Percentiles rank a stretch among this genome's conserved stretches.
Evolutionary conservation across 1,139 yeast genomes (phyloP).

Genomic region (Suhomyces yuchorum): DNA sequence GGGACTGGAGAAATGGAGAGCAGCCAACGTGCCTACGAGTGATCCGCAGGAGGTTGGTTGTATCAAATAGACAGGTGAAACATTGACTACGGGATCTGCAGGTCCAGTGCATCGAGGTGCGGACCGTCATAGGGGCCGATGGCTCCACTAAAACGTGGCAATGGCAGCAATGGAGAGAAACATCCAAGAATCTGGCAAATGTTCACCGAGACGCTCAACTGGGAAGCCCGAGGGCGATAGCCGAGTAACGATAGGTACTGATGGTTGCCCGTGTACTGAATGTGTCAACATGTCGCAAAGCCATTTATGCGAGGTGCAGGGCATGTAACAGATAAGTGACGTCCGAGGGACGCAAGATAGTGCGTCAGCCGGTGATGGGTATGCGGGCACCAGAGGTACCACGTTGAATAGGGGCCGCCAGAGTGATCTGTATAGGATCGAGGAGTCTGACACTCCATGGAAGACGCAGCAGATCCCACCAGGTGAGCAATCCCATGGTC

Average conservation of each 20-base stretch:
- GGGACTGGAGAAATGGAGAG: too few species aligned
- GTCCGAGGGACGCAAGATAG: neutral
- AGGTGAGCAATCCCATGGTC: too few species aligned
- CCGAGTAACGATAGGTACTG: neutral
- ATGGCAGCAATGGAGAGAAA: too few species aligned
- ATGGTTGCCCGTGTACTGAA: neutral
- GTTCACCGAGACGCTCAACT: neutral
- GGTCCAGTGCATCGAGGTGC: too few species aligned
- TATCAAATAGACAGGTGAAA: neutral
- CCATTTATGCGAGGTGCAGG: neutral
- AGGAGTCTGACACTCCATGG: too few species aligned
- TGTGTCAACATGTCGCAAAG: neutral
- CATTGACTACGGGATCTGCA: neutral
- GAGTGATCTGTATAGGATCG: too few species aligned
- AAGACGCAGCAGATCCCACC: too few species aligned
- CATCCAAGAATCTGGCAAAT: neutral
- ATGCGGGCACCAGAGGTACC: too few species aligned
- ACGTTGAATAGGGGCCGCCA: neutral
- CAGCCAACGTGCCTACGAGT: too few species aligned
- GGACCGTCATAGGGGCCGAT: too few species aligned
- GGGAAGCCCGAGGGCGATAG: neutral
- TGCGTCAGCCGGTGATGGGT: neutral
- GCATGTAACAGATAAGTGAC: neutral
- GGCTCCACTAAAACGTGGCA: too few species aligned
- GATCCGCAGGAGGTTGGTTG: too few species aligned